Evolutionary conservation across 371 early-diverging fungal genomes (phyloP).

Genomic region (Catenaria anguillulae): DNA sequence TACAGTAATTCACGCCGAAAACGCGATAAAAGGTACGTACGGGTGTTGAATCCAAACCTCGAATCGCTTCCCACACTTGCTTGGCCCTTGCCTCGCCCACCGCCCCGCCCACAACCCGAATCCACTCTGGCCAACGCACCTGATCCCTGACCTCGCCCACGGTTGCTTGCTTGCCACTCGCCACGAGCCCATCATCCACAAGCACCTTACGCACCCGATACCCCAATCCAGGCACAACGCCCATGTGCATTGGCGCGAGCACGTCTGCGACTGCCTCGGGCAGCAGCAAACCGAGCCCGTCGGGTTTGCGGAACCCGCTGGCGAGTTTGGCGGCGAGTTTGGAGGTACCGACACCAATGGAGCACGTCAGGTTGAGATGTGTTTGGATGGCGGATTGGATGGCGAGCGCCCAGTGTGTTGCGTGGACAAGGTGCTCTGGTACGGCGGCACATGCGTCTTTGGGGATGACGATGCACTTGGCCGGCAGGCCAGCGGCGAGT

Average conservation of each 20-base stretch:
- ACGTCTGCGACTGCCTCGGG: slow-evolving; percentile 5
- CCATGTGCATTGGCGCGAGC: slow-evolving; percentile 7
- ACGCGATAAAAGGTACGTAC: too few species aligned
- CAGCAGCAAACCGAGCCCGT: slow-evolving; percentile 10
- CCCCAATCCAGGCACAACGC: slow-evolving; percentile 14
- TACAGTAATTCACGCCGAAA: too few species aligned
- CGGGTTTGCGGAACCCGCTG: slow-evolving; percentile 12
- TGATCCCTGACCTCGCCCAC: too few species aligned
- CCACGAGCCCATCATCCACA: too few species aligned
- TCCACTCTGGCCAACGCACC: too few species aligned
- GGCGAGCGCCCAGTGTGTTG: neutral
- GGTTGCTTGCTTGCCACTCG: too few species aligned
- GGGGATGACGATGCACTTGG: too few species aligned
- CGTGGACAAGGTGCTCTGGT: neutral
- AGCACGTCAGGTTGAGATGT: slow-evolving; percentile 10
- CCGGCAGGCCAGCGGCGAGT: neutral
- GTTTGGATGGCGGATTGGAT: neutral
- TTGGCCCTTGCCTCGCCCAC: too few species aligned
- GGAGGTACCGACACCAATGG: slow-evolving; percentile 12
- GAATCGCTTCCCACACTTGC: too few species aligned
- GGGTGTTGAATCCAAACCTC: too few species aligned
- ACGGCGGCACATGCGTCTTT: too few species aligned
- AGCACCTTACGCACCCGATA: slow-evolving; percentile 3
- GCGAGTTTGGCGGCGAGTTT: slow-evolving; percentile 16
- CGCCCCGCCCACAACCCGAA: too few species aligned